Base-by-base conservation (phyloP, 805 yeast species). In the Yarrowia divulgata region DNA sequence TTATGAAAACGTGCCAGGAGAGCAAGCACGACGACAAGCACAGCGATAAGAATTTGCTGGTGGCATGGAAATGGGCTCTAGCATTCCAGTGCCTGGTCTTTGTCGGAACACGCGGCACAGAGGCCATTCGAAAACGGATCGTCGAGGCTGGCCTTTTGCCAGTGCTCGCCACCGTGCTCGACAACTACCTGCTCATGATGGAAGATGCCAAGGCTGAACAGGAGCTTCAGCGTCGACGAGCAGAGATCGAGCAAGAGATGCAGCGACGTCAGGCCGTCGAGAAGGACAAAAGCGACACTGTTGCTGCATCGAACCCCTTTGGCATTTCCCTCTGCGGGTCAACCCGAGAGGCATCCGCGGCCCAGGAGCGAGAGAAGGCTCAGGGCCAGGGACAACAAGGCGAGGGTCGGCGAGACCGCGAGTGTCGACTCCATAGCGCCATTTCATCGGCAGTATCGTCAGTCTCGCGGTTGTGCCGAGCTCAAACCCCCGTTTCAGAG, bases 51-150 rank as follows among this genome's bases (percentile, higher is more conserved):
- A 72, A 80, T 54, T 84, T 88, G 34, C 81, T 91, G 72, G 82
- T 90, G n/a, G 93, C 97, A 0, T 94, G 97, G 97, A 94, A 94
- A 80, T 94, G 99, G 99, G 91, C 97, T 7, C 81, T 94, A 68
- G 91, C 98, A 0, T 88, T 95, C 75, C 99, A 94, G 80, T 93
- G 98, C 77, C 81, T 94, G 69, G 97, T 94, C 0, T 84, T 92
- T 69, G 87, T 94, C 19, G 97, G 98, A 14, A 93, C 98, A 0
- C 84, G 98, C 73, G 99, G 99, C 32, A 88, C 96, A 1, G 98
- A 93, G 77, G 81, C 82, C 67, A 91, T 93, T 62, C 83, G 99
- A 66, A 88, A 89, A 73, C 87, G 93, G 74, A 90, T 95, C 8
- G 97, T 93, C 10, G 88, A 90, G 71, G 97, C 98, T 1, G 98